Evolutionary conservation across 257 asterid species (phyloP).

Genomic region (Solanum chilense): DNA sequence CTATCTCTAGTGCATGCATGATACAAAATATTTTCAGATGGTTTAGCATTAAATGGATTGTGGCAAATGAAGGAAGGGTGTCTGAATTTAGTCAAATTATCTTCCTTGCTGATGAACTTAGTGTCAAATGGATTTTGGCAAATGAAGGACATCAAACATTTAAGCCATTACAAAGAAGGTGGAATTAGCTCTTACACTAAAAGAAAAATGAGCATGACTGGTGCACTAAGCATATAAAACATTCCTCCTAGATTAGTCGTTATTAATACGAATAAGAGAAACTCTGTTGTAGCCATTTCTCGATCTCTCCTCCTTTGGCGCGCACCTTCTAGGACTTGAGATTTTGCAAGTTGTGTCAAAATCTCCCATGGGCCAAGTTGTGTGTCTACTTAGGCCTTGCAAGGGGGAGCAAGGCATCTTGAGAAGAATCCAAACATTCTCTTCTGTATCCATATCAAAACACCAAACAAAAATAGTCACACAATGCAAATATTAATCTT

Average conservation of each 20-base stretch:
- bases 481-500: not conserved
- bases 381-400: conserved; percentile 34
- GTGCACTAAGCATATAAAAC: not conserved
- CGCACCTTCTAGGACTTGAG: not conserved
- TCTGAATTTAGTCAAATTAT: not conserved
- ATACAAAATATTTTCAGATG: not conserved
- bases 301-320: not conserved
- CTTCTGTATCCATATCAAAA: conserved; percentile 38
- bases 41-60: not conserved
- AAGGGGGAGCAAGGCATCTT: conserved; percentile 79
- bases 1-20: not conserved
- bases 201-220: not conserved
- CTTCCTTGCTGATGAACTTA: not conserved
- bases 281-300: not conserved
- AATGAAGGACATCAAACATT: not conserved
- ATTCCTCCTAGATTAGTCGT: not conserved
- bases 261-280: not conserved
- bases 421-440: conserved; percentile 75
- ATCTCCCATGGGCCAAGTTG: not conserved
- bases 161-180: not conserved
- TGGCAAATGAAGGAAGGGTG: not conserved
- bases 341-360: not conserved
- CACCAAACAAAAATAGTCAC: not conserved
- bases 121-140: too few relatives aligned
- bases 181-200: not conserved